These are phyloP conservation scores for Mycena pura DNA, from an alignment of 768 basidiomycete species.

Conservation along the genomic window DNA sequence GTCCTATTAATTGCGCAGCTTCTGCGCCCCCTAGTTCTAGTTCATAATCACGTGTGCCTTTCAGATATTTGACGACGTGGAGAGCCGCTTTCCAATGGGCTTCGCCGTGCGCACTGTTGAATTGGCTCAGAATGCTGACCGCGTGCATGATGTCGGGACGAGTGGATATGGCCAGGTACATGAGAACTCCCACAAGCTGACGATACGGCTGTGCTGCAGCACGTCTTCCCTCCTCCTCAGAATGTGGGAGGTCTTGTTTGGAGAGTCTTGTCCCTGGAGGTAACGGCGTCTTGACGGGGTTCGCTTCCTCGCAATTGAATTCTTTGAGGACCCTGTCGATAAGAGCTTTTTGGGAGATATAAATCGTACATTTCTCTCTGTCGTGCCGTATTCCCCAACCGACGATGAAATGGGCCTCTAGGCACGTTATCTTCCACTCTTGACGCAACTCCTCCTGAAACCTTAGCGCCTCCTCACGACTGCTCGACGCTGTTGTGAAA, in stretches of 20 bases:
- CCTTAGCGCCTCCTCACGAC: constrained; percentile 9
- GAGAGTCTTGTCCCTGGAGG: constrained; percentile 32
- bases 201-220: constrained; percentile 39
- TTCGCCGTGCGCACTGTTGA: constrained; percentile 33
- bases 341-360: constrained; percentile 33
- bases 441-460: constrained; percentile 37
- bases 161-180: constrained; percentile 34
- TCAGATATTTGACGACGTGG: constrained; percentile 43
- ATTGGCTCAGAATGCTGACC: constrained; percentile 9
- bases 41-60: constrained; percentile 36
- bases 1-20: background rate
- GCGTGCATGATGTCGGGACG: background rate
- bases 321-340: constrained; percentile 36
- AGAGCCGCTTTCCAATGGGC: constrained; percentile 46
- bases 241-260: constrained; percentile 26
- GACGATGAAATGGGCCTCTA: constrained; percentile 37
- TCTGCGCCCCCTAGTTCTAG: background rate
- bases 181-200: constrained; percentile 36
- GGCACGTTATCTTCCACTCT: constrained; percentile 41
- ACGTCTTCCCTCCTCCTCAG: constrained; percentile 25
- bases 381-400: constrained; percentile 44
- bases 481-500: constrained; percentile 30
- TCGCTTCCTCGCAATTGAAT: constrained; percentile 34
- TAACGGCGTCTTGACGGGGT: constrained; percentile 41
- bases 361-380: constrained; percentile 18